These are phyloP conservation scores for Salvia hispanica DNA, from an alignment of 257 asterid species.

Conservation along the genomic window DNA sequence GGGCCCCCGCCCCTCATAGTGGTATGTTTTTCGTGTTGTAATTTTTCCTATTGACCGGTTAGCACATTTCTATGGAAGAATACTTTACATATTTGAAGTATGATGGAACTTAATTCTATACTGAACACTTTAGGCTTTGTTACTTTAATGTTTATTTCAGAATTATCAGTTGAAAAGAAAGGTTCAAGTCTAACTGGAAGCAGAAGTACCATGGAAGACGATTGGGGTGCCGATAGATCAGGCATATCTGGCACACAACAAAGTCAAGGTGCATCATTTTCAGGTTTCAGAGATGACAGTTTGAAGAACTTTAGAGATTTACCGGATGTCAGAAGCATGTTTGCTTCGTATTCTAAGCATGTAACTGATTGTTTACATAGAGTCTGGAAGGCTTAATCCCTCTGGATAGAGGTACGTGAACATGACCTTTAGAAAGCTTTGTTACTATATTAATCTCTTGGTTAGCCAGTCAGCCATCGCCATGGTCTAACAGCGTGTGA, in stretches of 20 bases:
- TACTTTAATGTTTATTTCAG: constrained; percentile 35
- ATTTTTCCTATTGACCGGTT: neutral
- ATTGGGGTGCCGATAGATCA: constrained; percentile 45
- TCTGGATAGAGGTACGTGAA: constrained; percentile 47
- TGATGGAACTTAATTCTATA: neutral
- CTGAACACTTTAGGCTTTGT: neutral
- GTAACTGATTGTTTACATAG: constrained; percentile 45
- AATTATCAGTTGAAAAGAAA: constrained; percentile 46
- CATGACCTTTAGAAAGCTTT: neutral
- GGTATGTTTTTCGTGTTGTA: constrained; percentile 40
- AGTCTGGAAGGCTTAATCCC: constrained; percentile 42
- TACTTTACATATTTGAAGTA: constrained; percentile 6
- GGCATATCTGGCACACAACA: constrained; percentile 38
- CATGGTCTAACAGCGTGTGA: neutral
- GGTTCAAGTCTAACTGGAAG: constrained; percentile 40
- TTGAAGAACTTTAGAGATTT: constrained; percentile 37
- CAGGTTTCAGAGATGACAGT: constrained; percentile 34
- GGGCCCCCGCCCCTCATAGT: constrained; percentile 63
- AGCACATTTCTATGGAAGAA: neutral
- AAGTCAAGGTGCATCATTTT: constrained; percentile 34
- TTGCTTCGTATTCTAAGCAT: constrained; percentile 43
- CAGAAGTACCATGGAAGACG: constrained; percentile 37
- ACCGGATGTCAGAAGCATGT: constrained; percentile 39
- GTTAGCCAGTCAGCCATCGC: neutral
- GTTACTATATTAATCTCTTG: constrained; percentile 15